A percentile compares a stretch with the other conserved stretches of the same genome.
Conservation (phyloP, 2,329 filamentous ascomycete species). For the Penicillium sp. region DNA sequence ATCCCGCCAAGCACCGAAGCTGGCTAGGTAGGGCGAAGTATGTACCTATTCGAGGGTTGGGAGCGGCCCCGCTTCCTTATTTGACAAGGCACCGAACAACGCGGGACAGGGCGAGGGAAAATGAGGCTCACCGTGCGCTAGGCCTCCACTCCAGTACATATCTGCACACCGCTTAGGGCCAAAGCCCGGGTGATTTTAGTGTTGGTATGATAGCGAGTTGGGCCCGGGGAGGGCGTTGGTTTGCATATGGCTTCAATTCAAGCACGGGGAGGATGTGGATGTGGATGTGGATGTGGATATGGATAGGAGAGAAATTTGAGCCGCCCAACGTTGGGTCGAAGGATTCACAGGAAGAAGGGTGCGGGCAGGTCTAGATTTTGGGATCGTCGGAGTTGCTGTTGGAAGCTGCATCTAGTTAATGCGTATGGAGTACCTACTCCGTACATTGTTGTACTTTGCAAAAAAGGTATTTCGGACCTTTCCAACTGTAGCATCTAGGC, state of each 20-base stretch:
- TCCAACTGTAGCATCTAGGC: neutral
- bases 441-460: neutral
- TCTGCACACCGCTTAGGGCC: neutral
- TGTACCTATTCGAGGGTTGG: neutral
- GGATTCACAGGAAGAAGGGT: neutral
- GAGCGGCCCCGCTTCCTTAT: neutral
- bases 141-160: neutral
- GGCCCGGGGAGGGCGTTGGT: too few species aligned
- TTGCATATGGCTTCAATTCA: too few species aligned
- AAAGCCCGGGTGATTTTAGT: neutral
- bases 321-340: neutral
- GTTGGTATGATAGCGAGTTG: neutral
- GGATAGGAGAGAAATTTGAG: neutral
- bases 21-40: neutral
- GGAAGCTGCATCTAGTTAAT: neutral
- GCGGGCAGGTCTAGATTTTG: neutral
- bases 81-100: neutral
- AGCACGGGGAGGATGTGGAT: too few species aligned
- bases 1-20: neutral
- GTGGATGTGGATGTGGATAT: neutral
- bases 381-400: neutral
- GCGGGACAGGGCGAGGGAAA: neutral
- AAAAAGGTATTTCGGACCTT: neutral
- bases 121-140: neutral
- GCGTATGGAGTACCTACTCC: too few species aligned